Base-by-base conservation (phyloP, 129 eudicot species). In the Kitagawia praeruptora region DNA sequence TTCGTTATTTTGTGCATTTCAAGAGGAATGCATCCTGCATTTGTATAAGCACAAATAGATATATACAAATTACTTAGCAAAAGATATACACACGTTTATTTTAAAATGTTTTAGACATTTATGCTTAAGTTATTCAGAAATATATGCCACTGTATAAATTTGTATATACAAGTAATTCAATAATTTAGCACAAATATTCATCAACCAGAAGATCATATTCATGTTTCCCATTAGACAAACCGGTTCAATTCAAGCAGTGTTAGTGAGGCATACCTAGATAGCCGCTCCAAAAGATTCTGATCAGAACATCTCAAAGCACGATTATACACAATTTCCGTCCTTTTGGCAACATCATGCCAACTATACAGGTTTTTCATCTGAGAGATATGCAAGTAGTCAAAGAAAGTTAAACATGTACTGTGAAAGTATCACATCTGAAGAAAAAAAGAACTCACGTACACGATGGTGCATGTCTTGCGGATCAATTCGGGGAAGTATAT, bases 291-390 rank as follows among this genome's bases (percentile, higher is more conserved):
- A 44, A 96, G 90, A 85, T 82, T 81, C 82, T 92, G 97, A 90
- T 89, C 87, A 61, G 99, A 81, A 83, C 97, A 96, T 83, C 82
- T 87, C 79, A 96, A 74, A 80, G 99, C 97, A 83, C 93, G 95
- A 40, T 90, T 91, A 42, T 96, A 96, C 77, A 96, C 98, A 78
- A 87, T 89, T 86, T 92, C 95, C 10, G 99, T 96, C 86, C 99
- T 86, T 79, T 81, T 87, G 69, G 99, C 99, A 81, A 96, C 98
- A 81, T 92, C 99, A 45, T 87, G 99, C 99, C 99, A 96, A 75
- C 98, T 92, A 54, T 96, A 96, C 78, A 96, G 89, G 72, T 84
- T 87, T 85, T 92, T 96, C 90, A 96, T 96, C 97, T 95, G 86
- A 66, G 27, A 79, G 21, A 70, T 44, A 74, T 72, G 66, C 81